These are phyloP conservation scores for Ogataea thermomethanolica DNA, from an alignment of 805 yeast species.

Conservation along the genomic window DNA sequence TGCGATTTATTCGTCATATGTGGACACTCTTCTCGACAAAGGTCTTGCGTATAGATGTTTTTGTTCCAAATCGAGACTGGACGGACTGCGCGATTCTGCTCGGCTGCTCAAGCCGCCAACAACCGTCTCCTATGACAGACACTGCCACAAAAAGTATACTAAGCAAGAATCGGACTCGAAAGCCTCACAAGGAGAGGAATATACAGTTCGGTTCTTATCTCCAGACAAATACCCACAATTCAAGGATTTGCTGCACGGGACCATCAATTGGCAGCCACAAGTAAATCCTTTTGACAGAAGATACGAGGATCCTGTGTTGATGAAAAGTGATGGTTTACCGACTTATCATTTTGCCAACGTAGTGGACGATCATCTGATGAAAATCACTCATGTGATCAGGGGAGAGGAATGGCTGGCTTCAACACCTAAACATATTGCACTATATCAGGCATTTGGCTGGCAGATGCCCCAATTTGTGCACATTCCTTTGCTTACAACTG, in stretches of 20 bases:
- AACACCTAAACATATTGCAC: constrained; percentile 88
- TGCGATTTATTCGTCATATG: constrained; percentile 60
- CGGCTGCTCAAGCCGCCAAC: constrained; percentile 79
- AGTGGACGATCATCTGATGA: constrained; percentile 90
- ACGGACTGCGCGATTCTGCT: constrained; percentile 67
- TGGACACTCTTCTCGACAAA: constrained; percentile 49
- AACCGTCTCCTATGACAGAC: constrained; percentile 85
- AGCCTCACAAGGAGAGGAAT: constrained; percentile 36
- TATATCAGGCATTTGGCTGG: constrained; percentile 88
- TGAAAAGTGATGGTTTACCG: constrained; percentile 93
- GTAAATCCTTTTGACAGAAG: constrained; percentile 64
- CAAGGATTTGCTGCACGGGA: constrained; percentile 75
- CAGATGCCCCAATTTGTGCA: constrained; percentile 77
- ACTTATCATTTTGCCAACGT: constrained; percentile 97
- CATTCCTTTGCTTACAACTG: constrained; percentile 79
- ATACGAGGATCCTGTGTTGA: constrained; percentile 82
- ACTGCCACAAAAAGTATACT: constrained; percentile 51
- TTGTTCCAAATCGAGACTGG: constrained; percentile 78
- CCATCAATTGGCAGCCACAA: constrained; percentile 74
- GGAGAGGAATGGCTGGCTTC: constrained; percentile 99
- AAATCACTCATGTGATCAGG: constrained; percentile 87
- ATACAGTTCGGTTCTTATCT: constrained; percentile 70
- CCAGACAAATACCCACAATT: constrained; percentile 70
- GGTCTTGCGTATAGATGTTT: constrained; percentile 85
- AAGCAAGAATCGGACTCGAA: constrained; percentile 38